Conservation (phyloP, 2,329 filamentous ascomycete genomes). For the Plenodomus tracheiphilus region DNA sequence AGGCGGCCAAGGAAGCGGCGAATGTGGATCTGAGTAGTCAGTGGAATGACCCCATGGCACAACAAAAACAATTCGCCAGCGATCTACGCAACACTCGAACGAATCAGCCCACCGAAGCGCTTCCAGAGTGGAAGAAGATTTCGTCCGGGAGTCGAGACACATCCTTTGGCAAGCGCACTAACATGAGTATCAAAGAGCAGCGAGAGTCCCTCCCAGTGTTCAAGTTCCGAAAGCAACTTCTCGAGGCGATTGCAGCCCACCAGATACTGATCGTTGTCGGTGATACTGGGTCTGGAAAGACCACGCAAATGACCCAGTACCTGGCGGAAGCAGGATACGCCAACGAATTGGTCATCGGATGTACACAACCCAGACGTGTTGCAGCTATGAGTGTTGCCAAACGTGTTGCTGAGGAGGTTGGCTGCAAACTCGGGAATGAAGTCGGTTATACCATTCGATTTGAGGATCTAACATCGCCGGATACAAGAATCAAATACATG, state of each 20-base stretch:
- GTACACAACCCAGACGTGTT: slow-evolving; percentile 95
- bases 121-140: slow-evolving; percentile 92
- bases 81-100: slow-evolving; percentile 73
- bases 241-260: slow-evolving; percentile 84
- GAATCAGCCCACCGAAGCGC: slow-evolving; percentile 63
- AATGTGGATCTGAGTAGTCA: slow-evolving; percentile 85
- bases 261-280: slow-evolving; percentile 95
- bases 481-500: slow-evolving; percentile 98
- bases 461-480: slow-evolving; percentile 86
- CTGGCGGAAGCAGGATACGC: slow-evolving; percentile 90
- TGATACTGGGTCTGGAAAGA: slow-evolving; percentile 96
- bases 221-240: slow-evolving; percentile 82
- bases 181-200: slow-evolving; percentile 93
- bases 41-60: slow-evolving; percentile 97
- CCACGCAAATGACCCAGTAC: slow-evolving; percentile 94
- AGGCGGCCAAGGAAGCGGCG: slow-evolving; percentile 71
- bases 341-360: slow-evolving; percentile 87
- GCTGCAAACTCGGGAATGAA: slow-evolving; percentile 88
- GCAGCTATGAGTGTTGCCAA: slow-evolving; percentile 98
- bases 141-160: slow-evolving; percentile 79
- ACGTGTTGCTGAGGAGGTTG: slow-evolving; percentile 96
- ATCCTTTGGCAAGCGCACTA: slow-evolving; percentile 82
- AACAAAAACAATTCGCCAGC: slow-evolving; percentile 84
- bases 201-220: slow-evolving; percentile 86
- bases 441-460: slow-evolving; percentile 99